A percentile compares a stretch with the other conserved stretches of the same genome.
Evolutionary conservation across 2,329 filamentous ascomycete genomes (phyloP).

Genomic region (Magnaporthiopsis poae): DNA sequence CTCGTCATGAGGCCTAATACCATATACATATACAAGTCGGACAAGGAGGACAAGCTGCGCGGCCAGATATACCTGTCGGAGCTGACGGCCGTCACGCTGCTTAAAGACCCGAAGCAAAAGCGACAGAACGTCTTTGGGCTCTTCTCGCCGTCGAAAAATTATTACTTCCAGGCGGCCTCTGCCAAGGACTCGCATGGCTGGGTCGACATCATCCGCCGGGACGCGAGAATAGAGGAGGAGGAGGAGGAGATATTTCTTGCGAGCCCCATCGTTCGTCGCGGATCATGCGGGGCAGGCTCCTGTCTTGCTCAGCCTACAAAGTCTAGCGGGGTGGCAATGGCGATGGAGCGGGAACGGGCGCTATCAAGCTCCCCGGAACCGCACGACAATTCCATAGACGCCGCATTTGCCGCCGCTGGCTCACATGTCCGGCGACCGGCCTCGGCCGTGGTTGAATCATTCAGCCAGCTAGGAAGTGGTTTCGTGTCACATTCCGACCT

Average conservation of each 20-base stretch:
- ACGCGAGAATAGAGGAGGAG: conserved; percentile 78
- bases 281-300: conserved; percentile 28
- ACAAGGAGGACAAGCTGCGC: conserved; percentile 78
- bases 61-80: conserved; percentile 83
- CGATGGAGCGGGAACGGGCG: conserved; percentile 31
- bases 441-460: conserved; percentile 56
- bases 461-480: conserved; percentile 52
- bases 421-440: conserved; percentile 16
- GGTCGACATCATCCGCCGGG: conserved; percentile 69
- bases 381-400: conserved; percentile 30
- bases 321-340: conserved; percentile 15
- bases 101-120: conserved; percentile 82
- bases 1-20: conserved; percentile 83
- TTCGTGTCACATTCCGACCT: conserved; percentile 78
- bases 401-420: conserved; percentile 13
- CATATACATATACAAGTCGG: conserved; percentile 85
- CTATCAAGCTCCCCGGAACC: conserved; percentile 55
- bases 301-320: conserved; percentile 11
- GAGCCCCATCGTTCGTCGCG: conserved; percentile 48
- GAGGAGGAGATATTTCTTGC: conserved; percentile 73
- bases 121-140: conserved; percentile 82
- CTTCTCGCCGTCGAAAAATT: conserved; percentile 84
- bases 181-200: conserved; percentile 72
- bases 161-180: conserved; percentile 70
- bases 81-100: conserved; percentile 77